These are phyloP conservation scores for Strobilomyces dryophilus DNA, from an alignment of 768 basidiomycete species.

Conservation along the genomic window DNA sequence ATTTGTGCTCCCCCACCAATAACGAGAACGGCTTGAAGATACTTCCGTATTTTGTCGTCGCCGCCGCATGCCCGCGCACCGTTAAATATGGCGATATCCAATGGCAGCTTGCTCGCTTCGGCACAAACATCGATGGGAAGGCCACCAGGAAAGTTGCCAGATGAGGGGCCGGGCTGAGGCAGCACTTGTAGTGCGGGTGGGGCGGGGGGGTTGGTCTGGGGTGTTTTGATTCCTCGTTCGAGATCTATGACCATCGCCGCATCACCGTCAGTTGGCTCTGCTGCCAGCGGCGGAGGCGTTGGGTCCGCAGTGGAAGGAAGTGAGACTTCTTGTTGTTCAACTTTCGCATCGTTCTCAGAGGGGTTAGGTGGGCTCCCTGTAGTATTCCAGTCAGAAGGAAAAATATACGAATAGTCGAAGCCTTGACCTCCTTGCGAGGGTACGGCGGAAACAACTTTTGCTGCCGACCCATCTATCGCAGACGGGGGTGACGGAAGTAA, in stretches of 20 bases:
- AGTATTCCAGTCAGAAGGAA: neutral
- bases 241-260: slow-evolving; percentile 45
- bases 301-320: slow-evolving; percentile 31
- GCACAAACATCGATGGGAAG: slow-evolving; percentile 71
- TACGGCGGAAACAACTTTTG: slow-evolving; percentile 18
- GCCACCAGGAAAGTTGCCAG: slow-evolving; percentile 36
- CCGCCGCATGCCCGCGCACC: slow-evolving; percentile 83
- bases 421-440: slow-evolving; percentile 28
- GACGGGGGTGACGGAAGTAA: slow-evolving; percentile 46
- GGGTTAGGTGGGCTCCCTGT: slow-evolving; percentile 23
- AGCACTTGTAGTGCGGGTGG: slow-evolving; percentile 16
- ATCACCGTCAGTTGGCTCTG: slow-evolving; percentile 24
- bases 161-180: slow-evolving; percentile 20
- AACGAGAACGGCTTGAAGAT: slow-evolving; percentile 82
- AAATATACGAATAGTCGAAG: neutral
- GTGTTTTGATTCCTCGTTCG: slow-evolving; percentile 38
- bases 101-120: slow-evolving; percentile 85
- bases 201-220: slow-evolving; percentile 24
- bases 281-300: slow-evolving; percentile 25
- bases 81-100: slow-evolving; percentile 92
- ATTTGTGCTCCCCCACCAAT: slow-evolving; percentile 81
- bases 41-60: slow-evolving; percentile 87
- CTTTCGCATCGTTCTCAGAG: slow-evolving; percentile 25
- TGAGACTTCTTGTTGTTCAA: slow-evolving; percentile 34
- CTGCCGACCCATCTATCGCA: slow-evolving; percentile 22